Evolutionary conservation across 306 rosid genomes (phyloP).

Genomic region (Rosa multiflora): DNA sequence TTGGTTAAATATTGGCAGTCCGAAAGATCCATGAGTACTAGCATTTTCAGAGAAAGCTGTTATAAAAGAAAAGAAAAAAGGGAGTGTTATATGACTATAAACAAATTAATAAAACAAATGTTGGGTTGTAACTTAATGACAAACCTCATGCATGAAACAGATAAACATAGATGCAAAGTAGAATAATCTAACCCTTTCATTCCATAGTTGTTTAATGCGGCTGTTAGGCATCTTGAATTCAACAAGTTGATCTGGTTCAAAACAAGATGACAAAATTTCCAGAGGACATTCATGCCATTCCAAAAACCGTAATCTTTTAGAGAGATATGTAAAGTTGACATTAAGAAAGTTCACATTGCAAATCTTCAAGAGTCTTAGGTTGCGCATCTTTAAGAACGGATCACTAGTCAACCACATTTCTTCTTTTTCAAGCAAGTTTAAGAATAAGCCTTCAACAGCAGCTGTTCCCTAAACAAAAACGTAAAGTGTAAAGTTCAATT

Average conservation of each 20-base stretch:
- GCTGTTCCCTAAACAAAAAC: slow-evolving; percentile 10
- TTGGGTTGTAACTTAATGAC: too few species aligned
- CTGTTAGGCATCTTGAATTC: slow-evolving; percentile 17
- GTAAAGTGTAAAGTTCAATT: background rate
- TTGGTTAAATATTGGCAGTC: background rate
- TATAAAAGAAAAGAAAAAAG: background rate
- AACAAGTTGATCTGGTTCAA: background rate
- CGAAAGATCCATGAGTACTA: slow-evolving; percentile 1
- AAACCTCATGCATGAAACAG: too few species aligned
- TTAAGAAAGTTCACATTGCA: background rate
- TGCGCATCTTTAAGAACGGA: background rate
- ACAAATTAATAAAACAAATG: too few species aligned
- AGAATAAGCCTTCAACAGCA: slow-evolving; percentile 9
- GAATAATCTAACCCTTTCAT: background rate
- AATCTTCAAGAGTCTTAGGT: background rate
- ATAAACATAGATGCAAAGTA: too few species aligned
- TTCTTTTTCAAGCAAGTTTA: background rate
- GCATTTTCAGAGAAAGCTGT: background rate
- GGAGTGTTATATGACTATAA: too few species aligned
- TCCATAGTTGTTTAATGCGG: background rate
- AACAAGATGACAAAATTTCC: background rate
- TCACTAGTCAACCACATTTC: background rate
- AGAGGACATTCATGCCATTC: slow-evolving; percentile 6
- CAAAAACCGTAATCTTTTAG: background rate
- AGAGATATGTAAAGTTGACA: background rate